phyloP scores from a whole-genome alignment of 2,329 filamentous ascomycete genomes.

The Ceratocystis cubensis region DNA sequence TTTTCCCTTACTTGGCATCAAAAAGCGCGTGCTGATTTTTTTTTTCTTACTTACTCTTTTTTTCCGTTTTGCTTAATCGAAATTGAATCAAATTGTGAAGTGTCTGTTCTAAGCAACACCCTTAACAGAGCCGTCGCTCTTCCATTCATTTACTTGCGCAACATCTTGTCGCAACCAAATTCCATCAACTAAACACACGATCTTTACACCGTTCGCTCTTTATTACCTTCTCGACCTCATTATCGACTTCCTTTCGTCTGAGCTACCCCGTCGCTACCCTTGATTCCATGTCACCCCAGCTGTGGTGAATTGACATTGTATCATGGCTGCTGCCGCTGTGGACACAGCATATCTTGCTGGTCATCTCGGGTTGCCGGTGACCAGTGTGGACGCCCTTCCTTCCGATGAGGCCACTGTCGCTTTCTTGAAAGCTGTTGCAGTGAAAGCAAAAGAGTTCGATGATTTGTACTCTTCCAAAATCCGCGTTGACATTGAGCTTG shows the following conservation, averaged over 20 bases:
- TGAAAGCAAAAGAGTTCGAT: slow-evolving; percentile 73
- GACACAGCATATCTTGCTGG: slow-evolving; percentile 62
- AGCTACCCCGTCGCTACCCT: not conserved
- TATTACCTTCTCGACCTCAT: not conserved
- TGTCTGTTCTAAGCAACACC: not conserved
- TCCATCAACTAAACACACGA: slow-evolving; percentile 1
- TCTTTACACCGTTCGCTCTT: not conserved
- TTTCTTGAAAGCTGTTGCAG: slow-evolving; percentile 60
- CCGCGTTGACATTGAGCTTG: slow-evolving; percentile 79
- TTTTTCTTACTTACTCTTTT: not conserved
- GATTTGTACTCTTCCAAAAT: slow-evolving; percentile 77
- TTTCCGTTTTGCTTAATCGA: slow-evolving; percentile 9
- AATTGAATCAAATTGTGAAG: not conserved
- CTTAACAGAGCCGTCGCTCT: not conserved
- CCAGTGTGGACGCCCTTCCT: slow-evolving; percentile 46
- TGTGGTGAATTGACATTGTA: slow-evolving; percentile 20
- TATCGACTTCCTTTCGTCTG: not conserved
- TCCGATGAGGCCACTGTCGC: slow-evolving; percentile 62
- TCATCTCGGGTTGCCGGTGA: slow-evolving; percentile 56
- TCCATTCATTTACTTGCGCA: slow-evolving; percentile 7
- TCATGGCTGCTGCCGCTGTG: slow-evolving; percentile 38
- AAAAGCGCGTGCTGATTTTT: not conserved
- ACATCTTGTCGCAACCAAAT: not conserved
- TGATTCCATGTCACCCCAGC: slow-evolving; percentile 11
- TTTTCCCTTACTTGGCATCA: not conserved